Evolutionary conservation across 768 basidiomycete genomes (phyloP).

Genomic region (Mycena vitilis): DNA sequence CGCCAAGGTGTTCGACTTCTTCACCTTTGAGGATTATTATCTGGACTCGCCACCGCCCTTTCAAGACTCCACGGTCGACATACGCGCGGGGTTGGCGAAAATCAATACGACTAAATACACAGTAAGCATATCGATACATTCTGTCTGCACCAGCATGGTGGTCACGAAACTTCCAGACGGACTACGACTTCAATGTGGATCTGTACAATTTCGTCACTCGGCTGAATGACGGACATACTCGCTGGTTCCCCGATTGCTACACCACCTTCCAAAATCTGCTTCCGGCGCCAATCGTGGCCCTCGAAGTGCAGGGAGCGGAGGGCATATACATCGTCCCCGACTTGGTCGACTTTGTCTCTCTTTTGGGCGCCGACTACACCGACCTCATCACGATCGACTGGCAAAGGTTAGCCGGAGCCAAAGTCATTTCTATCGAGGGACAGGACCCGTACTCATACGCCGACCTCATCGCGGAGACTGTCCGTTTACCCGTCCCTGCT

Average conservation of each 20-base stretch:
- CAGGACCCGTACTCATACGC: conserved; percentile 65
- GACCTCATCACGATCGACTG: conserved; percentile 65
- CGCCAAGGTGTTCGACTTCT: conserved; percentile 63
- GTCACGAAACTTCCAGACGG: conserved; percentile 55
- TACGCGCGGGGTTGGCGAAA: conserved; percentile 59
- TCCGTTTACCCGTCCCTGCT: conserved; percentile 73
- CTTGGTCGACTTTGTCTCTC: conserved; percentile 60
- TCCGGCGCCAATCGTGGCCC: conserved; percentile 65
- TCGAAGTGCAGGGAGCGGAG: conserved; percentile 59
- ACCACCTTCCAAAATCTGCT: conserved; percentile 64
- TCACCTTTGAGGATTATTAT: conserved; percentile 65
- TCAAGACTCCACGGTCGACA: conserved; percentile 66
- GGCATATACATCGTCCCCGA: conserved; percentile 67
- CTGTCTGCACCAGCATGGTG: neutral
- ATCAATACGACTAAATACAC: conserved; percentile 61
- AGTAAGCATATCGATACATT: conserved; percentile 44
- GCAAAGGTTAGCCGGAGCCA: conserved; percentile 70
- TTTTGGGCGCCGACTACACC: conserved; percentile 59
- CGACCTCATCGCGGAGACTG: conserved; percentile 65
- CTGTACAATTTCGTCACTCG: conserved; percentile 65
- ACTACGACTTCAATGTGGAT: conserved; percentile 73
- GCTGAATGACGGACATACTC: conserved; percentile 76
- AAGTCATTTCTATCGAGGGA: conserved; percentile 65
- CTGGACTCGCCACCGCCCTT: conserved; percentile 63
- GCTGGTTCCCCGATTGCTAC: conserved; percentile 71